Evolutionary conservation across 495 filamentous ascomycete genomes (phyloP), one percentile per base, ranked within the genome.

Genomic region (Pseudevernia furfuracea): DNA sequence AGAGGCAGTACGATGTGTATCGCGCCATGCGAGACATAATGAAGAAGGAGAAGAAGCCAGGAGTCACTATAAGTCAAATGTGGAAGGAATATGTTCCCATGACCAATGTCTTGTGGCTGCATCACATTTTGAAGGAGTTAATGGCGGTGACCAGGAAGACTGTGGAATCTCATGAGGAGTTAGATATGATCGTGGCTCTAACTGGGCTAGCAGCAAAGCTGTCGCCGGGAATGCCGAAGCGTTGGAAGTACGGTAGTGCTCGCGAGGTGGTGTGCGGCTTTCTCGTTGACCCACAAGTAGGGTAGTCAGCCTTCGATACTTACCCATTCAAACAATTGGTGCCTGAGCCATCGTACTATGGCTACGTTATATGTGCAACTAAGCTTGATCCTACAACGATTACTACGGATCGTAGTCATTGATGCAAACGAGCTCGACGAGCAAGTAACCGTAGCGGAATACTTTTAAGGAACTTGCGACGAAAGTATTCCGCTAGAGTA

Each of bases 31-130:
- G 64, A 36, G 58, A 62, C 66, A 65, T 74, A 34, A 79, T 81
- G 76, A 55, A 55, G 30, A 55, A 34, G 7, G 30, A 73, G 52
- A 74, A 76, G 46, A 53, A 59, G 6, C 71, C 72, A 1, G 65
- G 28, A 25, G 52, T 55, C 30, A 34, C 30, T 4, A 34, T 55
- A 19, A 10, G 52, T 55, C 28, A 34, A 21, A 55, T 55, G 52
- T 82, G 80, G 80, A 69, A 71, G 0, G 73, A 77, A 55, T 81
- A 79, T 64, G 72, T 74, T 1, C 80, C 80, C 8, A 70, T 72
- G 43, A 82, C 80, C 1, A 83, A 83, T 56, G 67, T 80, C 4
- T 69, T 82, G 10, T 83, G 80, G 80, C 72, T 83, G n/a, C 71
- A 77, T 5, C 80, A 81, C 62, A 71, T 83, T 4, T 74, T 83